Evolutionary conservation across 129 eudicot genomes (phyloP), one percentile per base, ranked within the genome.

Genomic region (Saussurea involucrata): DNA sequence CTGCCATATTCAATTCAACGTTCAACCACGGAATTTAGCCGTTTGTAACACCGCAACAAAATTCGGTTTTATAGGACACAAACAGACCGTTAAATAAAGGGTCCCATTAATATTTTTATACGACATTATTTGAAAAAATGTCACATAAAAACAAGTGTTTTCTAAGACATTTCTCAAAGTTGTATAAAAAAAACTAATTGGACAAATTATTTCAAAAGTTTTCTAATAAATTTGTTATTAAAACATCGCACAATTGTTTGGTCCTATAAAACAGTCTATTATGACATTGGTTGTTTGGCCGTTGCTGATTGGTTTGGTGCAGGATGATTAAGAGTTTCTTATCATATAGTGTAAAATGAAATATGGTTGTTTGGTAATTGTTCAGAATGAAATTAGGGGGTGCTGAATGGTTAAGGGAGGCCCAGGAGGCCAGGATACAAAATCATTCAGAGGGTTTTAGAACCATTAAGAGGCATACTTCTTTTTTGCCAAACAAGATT

Each of bases 1-100:
- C 99, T 95, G 99, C 92, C 80, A 84, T 53, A 80, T 80, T 67
- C 42, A 71, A 66, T 81, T 71, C 64, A 75, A 72, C 68, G 34
- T 83, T 85, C 80, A 93, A 75, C 36, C 70, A 76, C 6, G 4
- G 0, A 61, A 27, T 36, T 67, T 57, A 22, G 2, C 15, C 21
- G 40, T 63, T 66, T 34, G 15, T 55, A 21, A 36, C 20, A 49
- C 24, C 3, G 22, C 61, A 53, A n/a, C 61, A 1, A 4, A 17
- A 53, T 53, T 27, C 61, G 3, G 61, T 53, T 53, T 53, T 53
- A 10, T 10, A 40, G 15, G 12, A 40, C 3, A 4, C 44, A 42
- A 42, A 42, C 12, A 42, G 4, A 42, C 15, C 1, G 0, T 0
- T 40, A 5, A 53, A 17, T 15, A 53, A 15, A 5, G 3, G 8